Evolutionary conservation across 129 eudicot species (phyloP).

Genomic region (Helianthus tuberosus): DNA sequence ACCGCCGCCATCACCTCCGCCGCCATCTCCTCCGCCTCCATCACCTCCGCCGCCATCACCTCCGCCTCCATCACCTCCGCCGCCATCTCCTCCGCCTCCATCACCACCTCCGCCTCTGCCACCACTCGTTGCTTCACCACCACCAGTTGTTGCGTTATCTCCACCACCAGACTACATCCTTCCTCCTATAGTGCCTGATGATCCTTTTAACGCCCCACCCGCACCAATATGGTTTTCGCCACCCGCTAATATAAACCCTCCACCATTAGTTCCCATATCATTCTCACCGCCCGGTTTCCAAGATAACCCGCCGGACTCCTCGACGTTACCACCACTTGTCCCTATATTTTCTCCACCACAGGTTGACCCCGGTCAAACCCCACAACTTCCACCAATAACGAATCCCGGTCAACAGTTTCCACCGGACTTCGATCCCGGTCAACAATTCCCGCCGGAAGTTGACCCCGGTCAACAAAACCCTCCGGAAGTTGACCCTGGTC

Average conservation of each 20-base stretch:
- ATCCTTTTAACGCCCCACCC: constrained; percentile 38
- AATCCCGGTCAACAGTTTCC: constrained; percentile 21
- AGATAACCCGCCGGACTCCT: constrained; percentile 24
- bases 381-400: constrained; percentile 27
- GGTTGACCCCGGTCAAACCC: constrained; percentile 22
- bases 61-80: constrained; percentile 29
- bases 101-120: constrained; percentile 44
- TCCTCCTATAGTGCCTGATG: constrained; percentile 41
- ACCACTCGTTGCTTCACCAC: constrained; percentile 30
- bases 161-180: constrained; percentile 44
- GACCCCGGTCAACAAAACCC: constrained; percentile 25
- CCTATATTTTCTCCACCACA: constrained; percentile 39
- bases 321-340: constrained; percentile 36
- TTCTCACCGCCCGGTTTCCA: constrained; percentile 29
- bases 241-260: constrained; percentile 2
- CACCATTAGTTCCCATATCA: constrained; percentile 31
- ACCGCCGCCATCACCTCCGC: background rate
- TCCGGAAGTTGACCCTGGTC: constrained; percentile 15
- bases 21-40: constrained; percentile 30
- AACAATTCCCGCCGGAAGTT: constrained; percentile 7
- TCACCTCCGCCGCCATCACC: constrained; percentile 37
- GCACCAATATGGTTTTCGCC: constrained; percentile 44
- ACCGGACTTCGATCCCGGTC: constrained; percentile 16
- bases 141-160: constrained; percentile 10
- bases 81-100: constrained; percentile 30